These are phyloP conservation scores for Mycena epipterygia DNA, from an alignment of 768 basidiomycete genomes.

Conservation along the genomic window DNA sequence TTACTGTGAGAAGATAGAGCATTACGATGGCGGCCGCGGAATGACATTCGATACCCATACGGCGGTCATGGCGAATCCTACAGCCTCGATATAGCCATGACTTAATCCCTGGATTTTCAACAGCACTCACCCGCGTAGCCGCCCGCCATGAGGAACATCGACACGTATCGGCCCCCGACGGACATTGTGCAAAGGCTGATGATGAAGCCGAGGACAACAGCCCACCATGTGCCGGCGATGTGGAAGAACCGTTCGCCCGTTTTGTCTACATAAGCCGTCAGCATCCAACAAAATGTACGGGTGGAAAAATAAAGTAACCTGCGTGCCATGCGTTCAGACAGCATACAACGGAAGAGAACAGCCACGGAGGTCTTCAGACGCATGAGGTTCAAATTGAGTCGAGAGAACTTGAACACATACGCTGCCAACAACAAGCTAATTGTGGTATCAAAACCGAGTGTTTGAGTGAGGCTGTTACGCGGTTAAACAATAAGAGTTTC, in stretches of 20 bases:
- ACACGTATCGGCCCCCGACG: conserved; percentile 68
- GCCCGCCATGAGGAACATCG: conserved; percentile 73
- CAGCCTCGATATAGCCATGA: not conserved
- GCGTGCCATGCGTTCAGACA: conserved; percentile 69
- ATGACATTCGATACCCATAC: conserved; percentile 76
- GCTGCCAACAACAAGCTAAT: conserved; percentile 71
- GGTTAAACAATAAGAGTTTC: not conserved
- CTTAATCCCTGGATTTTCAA: conserved; percentile 23
- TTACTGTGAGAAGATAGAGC: not conserved
- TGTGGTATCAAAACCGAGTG: conserved; percentile 73
- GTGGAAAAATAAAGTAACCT: conserved; percentile 36
- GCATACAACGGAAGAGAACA: conserved; percentile 65
- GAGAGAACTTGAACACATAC: conserved; percentile 50
- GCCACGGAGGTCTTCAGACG: conserved; percentile 70
- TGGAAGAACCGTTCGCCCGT: conserved; percentile 80
- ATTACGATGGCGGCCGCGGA: conserved; percentile 71
- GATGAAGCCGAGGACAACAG: conserved; percentile 70
- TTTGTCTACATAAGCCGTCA: conserved; percentile 50
- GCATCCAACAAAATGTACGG: conserved; percentile 37
- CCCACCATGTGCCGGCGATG: conserved; percentile 69
- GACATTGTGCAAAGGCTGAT: conserved; percentile 68
- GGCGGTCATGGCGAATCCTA: conserved; percentile 61
- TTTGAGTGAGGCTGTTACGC: conserved; percentile 61
- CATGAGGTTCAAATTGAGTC: not conserved
- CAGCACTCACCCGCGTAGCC: conserved; percentile 57